phyloP scores from a whole-genome alignment of 108 stramenopile genomes.

The Phaeodactylum tricornutum region DNA sequence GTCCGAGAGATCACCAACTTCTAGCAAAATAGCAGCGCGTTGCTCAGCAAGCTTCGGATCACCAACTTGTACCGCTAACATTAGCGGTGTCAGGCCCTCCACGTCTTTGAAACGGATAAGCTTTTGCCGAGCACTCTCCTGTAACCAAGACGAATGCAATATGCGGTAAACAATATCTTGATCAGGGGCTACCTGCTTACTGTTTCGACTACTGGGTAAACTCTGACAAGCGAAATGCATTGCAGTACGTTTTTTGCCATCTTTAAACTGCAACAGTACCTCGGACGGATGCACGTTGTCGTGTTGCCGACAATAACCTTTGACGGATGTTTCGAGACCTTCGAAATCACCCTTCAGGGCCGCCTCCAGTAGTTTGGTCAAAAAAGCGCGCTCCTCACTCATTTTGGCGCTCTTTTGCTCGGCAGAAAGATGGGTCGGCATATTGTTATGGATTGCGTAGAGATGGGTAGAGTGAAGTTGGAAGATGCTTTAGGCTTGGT shows the following conservation, averaged over 20 bases:
- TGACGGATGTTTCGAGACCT: neutral
- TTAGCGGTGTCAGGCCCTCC: conserved; percentile 26
- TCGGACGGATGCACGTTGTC: neutral
- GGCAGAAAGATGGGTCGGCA: no score
- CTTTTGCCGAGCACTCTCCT: neutral
- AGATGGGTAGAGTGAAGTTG: no score
- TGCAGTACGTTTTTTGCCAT: conserved; percentile 15
- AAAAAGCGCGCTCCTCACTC: conserved; percentile 15
- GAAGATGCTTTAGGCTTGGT: no score
- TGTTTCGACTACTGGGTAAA: neutral
- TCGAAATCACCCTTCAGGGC: conserved; percentile 5
- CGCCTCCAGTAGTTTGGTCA: conserved; percentile 11
- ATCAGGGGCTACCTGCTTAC: neutral
- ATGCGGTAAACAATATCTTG: conserved; percentile 9
- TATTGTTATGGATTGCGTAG: no score
- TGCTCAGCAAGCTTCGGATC: neutral
- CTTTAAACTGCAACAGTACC: conserved; percentile 12
- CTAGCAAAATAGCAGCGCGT: conserved; percentile 3
- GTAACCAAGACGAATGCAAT: conserved; percentile 5
- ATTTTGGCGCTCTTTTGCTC: conserved; percentile 7
- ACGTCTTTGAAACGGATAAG: conserved; percentile 8
- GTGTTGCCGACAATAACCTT: conserved; percentile 2
- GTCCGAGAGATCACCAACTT: neutral
- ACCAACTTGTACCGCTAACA: conserved; percentile 14
- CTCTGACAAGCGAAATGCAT: conserved; percentile 21